A percentile compares a stretch with the other conserved stretches of the same genome.
Evolutionary conservation across 2,329 filamentous ascomycete genomes (phyloP).

Genomic region (Alternaria sp.): DNA sequence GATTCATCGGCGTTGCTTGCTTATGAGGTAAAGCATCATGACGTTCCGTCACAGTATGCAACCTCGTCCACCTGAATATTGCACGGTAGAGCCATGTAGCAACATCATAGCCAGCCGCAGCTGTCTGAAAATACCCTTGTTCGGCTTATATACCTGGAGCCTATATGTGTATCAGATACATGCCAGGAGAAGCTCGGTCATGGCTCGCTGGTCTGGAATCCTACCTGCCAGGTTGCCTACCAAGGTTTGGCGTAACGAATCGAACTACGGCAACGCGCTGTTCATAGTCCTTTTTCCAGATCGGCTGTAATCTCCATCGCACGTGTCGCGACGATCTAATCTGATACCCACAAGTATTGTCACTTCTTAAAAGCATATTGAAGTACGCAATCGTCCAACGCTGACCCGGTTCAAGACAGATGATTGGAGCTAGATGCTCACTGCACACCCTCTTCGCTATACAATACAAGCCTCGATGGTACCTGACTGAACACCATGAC

Average conservation of each 20-base stretch:
- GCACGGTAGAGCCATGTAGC: slow-evolving; percentile 12
- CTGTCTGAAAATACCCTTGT: slow-evolving; percentile 14
- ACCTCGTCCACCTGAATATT: slow-evolving; percentile 31
- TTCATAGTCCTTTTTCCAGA: neutral
- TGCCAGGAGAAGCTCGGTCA: slow-evolving; percentile 42
- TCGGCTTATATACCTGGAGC: neutral
- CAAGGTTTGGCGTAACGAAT: neutral
- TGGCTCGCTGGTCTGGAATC: neutral
- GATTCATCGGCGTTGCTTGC: slow-evolving; percentile 25
- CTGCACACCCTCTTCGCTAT: neutral
- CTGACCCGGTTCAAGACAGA: neutral
- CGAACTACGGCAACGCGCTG: neutral
- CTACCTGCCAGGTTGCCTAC: neutral
- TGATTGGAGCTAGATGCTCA: neutral
- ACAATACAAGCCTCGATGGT: neutral
- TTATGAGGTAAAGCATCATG: slow-evolving; percentile 25
- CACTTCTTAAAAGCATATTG: neutral
- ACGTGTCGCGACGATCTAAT: neutral
- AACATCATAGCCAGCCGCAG: slow-evolving; percentile 21
- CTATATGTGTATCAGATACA: neutral
- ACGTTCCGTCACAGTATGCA: slow-evolving; percentile 31
- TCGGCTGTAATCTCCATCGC: neutral
- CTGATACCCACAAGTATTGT: neutral
- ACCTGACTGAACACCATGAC: neutral
- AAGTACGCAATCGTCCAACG: neutral